A percentile compares a stretch with the other conserved stretches of the same genome.
Conservation (phyloP, 1,284 basidiomycete genomes). For the Sanghuangporus baumii region DNA sequence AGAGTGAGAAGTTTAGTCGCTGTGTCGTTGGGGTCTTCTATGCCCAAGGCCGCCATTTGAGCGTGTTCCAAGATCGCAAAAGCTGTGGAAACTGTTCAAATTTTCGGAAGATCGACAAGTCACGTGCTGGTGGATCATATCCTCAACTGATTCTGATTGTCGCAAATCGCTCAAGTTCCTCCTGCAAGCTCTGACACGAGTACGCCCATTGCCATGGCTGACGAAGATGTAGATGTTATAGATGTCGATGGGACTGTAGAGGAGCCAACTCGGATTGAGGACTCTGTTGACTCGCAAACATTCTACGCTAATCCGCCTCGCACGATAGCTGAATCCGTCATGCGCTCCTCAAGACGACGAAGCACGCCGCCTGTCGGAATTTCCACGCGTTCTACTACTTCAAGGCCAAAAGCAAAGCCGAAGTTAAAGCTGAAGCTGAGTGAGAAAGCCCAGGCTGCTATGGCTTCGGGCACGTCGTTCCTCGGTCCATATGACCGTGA, state of each 20-base stretch:
- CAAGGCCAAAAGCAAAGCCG: constrained; percentile 47
- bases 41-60: constrained; percentile 16
- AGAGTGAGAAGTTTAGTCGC: constrained; percentile 85
- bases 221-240: constrained; percentile 62
- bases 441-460: constrained; percentile 64
- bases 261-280: constrained; percentile 14
- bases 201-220: constrained; percentile 29
- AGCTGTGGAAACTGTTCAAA: neutral
- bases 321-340: constrained; percentile 12
- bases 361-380: constrained; percentile 24
- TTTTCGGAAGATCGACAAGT: constrained; percentile 6
- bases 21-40: constrained; percentile 52
- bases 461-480: constrained; percentile 76
- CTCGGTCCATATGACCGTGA: constrained; percentile 89
- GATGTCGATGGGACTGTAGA: constrained; percentile 38
- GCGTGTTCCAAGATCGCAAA: neutral
- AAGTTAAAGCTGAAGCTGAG: constrained; percentile 82
- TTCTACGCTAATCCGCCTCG: constrained; percentile 9
- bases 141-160: neutral
- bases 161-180: neutral
- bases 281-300: constrained; percentile 19
- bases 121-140: neutral
- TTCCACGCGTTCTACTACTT: constrained; percentile 33
- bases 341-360: constrained; percentile 20
- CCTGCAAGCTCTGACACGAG: neutral